Evolutionary conservation across 495 filamentous ascomycete species (phyloP), one percentile per base, ranked within the genome.

Genomic region (Lasiosphaeris hirsuta): DNA sequence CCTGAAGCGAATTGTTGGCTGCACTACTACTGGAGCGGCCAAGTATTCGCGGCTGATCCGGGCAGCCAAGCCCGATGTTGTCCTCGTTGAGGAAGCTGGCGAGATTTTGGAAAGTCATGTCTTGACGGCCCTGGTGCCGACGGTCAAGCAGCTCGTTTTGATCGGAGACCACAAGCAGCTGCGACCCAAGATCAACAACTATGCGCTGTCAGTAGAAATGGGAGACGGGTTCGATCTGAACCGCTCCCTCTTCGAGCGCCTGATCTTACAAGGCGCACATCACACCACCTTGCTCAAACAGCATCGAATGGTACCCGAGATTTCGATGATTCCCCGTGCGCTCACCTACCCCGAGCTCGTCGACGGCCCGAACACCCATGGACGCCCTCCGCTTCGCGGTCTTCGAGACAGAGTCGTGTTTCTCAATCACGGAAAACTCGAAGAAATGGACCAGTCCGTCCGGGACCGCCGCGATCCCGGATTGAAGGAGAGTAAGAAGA

Each of bases 161-260:
- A 92, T 92, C 37, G 90, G 90, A 3, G 90, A 94, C 58, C 88
- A 92, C 60, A 78, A 86, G 59, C 89, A 94, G 55, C 76, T 94
- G 3, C 78, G 89, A 4, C 90, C 89, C 0, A 89, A 88, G 55
- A 75, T 85, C 37, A 84, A 85, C 57, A 86, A 83, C 53, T 86
- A 86, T 59, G 71, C 66, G 5, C 72, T 93, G 0, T 83, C 78
- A 0, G 78, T 88, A 0, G 88, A 90, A 55, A 83, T 80, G 43
- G 88, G 86, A 0, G 77, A 84, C 30, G 85, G 85, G 0, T 92
- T 80, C 60, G 81, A 90, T 56, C 76, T 92, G 3, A 89, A 93
- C 57, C 60, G 74, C 5, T 91, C 87, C 0, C 63, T 92, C 5
- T 92, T 92, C 58, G 89, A 93, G 63, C 67, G 89, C 17, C 73